Conservation (phyloP, 768 basidiomycete species). For the Pleurotus djamor region DNA sequence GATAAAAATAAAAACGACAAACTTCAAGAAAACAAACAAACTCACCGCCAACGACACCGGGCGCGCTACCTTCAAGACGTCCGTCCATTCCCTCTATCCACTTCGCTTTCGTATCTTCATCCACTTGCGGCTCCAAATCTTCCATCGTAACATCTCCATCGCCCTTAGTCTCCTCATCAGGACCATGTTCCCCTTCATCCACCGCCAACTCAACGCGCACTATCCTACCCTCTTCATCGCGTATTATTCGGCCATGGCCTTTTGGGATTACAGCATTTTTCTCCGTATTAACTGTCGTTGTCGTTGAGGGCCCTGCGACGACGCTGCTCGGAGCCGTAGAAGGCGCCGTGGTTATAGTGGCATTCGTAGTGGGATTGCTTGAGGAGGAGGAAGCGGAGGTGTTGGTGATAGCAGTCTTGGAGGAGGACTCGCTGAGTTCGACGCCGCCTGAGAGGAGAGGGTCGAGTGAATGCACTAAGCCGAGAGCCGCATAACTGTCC, state of each 20-base stretch:
- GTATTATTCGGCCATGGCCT: constrained; percentile 79
- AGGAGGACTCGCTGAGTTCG: constrained; percentile 37
- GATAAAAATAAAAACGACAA: constrained; percentile 11
- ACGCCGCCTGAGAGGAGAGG: constrained; percentile 68
- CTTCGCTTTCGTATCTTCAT: constrained; percentile 24
- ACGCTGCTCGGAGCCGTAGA: constrained; percentile 8
- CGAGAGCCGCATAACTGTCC: constrained; percentile 71
- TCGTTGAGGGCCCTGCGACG: constrained; percentile 10
- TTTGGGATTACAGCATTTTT: constrained; percentile 36
- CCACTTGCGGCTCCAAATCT: constrained; percentile 32
- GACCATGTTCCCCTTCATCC: constrained; percentile 35
- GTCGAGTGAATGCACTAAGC: constrained; percentile 67
- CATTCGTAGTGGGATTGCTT: neutral
- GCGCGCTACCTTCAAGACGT: constrained; percentile 12
- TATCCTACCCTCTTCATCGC: constrained; percentile 78
- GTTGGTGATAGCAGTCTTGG: neutral
- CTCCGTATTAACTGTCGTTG: constrained; percentile 9
- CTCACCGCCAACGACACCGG: constrained; percentile 35
- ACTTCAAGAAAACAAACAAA: neutral
- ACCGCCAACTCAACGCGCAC: constrained; percentile 60
- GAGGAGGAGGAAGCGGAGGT: too few species aligned
- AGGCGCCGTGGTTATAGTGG: neutral
- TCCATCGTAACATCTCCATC: constrained; percentile 37
- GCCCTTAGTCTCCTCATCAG: constrained; percentile 20
- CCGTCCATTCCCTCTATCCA: constrained; percentile 39